A percentile compares a stretch with the other conserved stretches of the same genome.
These are phyloP conservation scores for Inga leiocalycina DNA, from an alignment of 306 rosid genomes.

Conservation along the genomic window DNA sequence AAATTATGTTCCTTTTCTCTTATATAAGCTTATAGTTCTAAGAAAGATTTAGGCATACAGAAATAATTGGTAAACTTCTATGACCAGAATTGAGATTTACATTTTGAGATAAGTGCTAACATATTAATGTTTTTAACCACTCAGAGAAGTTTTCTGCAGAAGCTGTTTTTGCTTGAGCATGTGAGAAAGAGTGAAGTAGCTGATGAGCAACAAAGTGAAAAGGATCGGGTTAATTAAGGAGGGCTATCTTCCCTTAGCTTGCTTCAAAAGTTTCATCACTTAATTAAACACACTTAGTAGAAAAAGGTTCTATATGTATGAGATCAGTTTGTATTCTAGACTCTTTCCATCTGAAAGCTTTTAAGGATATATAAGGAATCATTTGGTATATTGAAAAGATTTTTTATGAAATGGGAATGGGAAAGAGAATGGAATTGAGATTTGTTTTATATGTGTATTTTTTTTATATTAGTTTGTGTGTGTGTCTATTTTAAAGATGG, in stretches of 20 bases:
- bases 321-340: neutral
- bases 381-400: neutral
- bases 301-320: neutral
- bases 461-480: neutral
- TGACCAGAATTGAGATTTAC: neutral
- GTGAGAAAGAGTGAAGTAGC: neutral
- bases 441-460: neutral
- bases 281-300: neutral
- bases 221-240: neutral
- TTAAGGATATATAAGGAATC: neutral
- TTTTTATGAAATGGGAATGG: neutral
- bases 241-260: neutral
- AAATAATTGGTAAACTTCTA: neutral
- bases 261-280: neutral
- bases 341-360: neutral
- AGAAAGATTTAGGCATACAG: neutral
- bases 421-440: neutral
- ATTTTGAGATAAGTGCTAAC: too few species aligned
- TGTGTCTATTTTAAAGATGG: neutral
- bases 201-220: neutral
- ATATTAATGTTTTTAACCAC: too few species aligned
- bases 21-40: neutral
- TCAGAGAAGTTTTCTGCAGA: neutral
- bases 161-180: neutral
- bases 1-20: neutral